phyloP scores from a whole-genome alignment of 768 basidiomycete genomes.

The Coprinopsis sp. region DNA sequence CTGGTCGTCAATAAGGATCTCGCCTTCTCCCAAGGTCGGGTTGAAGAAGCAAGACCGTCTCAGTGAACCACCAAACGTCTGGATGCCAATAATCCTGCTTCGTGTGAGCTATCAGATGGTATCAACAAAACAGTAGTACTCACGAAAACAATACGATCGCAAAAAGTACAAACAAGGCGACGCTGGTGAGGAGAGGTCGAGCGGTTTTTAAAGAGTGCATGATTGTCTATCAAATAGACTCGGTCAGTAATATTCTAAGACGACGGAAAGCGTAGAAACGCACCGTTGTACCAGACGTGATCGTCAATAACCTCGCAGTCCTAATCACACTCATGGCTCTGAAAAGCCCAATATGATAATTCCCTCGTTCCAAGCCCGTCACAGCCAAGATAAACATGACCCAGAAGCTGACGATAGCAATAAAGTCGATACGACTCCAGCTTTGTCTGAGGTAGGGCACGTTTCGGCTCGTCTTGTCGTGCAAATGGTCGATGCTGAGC shows the following conservation, averaged over 20 bases:
- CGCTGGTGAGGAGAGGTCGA: constrained; percentile 81
- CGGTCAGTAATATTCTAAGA: constrained; percentile 9
- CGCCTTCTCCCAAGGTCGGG: constrained; percentile 49
- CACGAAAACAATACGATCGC: constrained; percentile 87
- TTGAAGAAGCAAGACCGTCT: constrained; percentile 57
- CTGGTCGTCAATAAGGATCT: constrained; percentile 43
- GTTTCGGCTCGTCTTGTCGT: constrained; percentile 55
- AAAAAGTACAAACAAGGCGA: constrained; percentile 88
- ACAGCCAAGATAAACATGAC: constrained; percentile 68
- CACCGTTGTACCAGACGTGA: constrained; percentile 90
- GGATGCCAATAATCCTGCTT: constrained; percentile 83
- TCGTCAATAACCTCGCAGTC: constrained; percentile 73
- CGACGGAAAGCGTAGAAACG: constrained; percentile 22
- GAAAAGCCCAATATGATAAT: constrained; percentile 78
- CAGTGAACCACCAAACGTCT: constrained; percentile 86
- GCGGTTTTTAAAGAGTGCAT: constrained; percentile 91
- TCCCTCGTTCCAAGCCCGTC: constrained; percentile 61
- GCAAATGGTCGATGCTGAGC: constrained; percentile 50
- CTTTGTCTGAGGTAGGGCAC: constrained; percentile 89
- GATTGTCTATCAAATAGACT: constrained; percentile 48
- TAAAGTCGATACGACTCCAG: constrained; percentile 86
- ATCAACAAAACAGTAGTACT: constrained; percentile 22
- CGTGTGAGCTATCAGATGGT: not conserved
- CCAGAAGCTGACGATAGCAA: constrained; percentile 89
- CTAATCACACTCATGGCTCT: constrained; percentile 84